These are phyloP conservation scores for Metschnikowia koreensis DNA, from an alignment of 805 yeast species.

Conservation along the genomic window DNA sequence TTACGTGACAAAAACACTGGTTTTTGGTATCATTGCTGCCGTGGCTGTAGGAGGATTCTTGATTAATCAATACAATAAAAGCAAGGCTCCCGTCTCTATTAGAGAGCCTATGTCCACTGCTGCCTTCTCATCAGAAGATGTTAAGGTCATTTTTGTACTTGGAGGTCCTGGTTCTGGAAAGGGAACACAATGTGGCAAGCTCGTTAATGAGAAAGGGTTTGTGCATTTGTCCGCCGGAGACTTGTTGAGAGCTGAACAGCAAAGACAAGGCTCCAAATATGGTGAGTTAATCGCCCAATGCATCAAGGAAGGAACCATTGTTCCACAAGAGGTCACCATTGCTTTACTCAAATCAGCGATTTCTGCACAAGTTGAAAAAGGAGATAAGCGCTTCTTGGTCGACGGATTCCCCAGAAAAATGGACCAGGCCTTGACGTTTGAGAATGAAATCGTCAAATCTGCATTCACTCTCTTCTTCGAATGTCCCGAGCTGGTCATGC, in stretches of 20 bases:
- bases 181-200: conserved; percentile 90
- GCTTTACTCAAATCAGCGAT: conserved; percentile 82
- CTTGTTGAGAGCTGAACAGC: conserved; percentile 87
- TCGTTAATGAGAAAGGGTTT: conserved; percentile 77
- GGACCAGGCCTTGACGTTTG: conserved; percentile 97
- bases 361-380: conserved; percentile 45
- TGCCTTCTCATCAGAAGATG: conserved; percentile 62
- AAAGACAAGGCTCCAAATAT: conserved; percentile 73
- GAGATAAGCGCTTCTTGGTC: conserved; percentile 66
- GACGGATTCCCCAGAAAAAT: conserved; percentile 98
- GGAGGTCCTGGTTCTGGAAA: conserved; percentile 99
- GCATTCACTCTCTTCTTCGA: conserved; percentile 73
- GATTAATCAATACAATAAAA: conserved; percentile 3
- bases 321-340: conserved; percentile 89
- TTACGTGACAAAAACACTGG: conserved; percentile 8
- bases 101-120: conserved; percentile 34
- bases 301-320: conserved; percentile 86
- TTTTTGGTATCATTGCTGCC: conserved; percentile 9
- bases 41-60: conserved; percentile 6
- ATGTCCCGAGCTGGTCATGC: conserved; percentile 82
- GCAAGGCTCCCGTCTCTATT: conserved; percentile 6
- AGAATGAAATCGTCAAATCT: conserved; percentile 69
- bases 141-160: conserved; percentile 81
- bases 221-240: conserved; percentile 97
- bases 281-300: conserved; percentile 83